These are phyloP conservation scores for Sugiyamaella japonica DNA, from an alignment of 1,139 yeast species.

Conservation along the genomic window DNA sequence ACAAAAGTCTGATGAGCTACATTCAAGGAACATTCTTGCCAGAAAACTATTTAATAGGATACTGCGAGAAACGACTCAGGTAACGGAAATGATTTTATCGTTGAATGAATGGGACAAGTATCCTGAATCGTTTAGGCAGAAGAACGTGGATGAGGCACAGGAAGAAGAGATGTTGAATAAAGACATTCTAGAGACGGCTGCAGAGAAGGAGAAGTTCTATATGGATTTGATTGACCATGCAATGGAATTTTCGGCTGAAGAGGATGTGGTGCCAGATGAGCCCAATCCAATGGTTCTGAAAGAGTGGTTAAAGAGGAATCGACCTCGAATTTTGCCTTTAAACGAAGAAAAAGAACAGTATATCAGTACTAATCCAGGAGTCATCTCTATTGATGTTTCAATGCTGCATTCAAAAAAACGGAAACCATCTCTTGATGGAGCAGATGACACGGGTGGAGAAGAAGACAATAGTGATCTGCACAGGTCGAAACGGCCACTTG, in stretches of 20 bases:
- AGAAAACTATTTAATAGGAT: slow-evolving; percentile 29
- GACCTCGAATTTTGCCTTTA: slow-evolving; percentile 26
- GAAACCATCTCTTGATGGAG: slow-evolving; percentile 1
- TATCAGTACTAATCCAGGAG: not conserved
- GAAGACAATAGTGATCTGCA: not conserved
- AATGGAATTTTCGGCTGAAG: slow-evolving; percentile 29
- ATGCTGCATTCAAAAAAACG: not conserved
- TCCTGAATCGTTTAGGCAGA: slow-evolving; percentile 5
- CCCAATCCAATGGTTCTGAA: slow-evolving; percentile 33
- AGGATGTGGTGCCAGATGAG: slow-evolving; percentile 25
- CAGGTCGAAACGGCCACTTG: slow-evolving; percentile 2
- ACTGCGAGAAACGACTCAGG: slow-evolving; percentile 30
- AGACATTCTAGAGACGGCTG: slow-evolving; percentile 23
- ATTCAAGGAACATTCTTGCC: slow-evolving; percentile 26
- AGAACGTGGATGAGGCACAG: not conserved
- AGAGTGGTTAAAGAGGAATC: slow-evolving; percentile 36
- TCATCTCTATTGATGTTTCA: not conserved
- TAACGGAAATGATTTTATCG: slow-evolving; percentile 30
- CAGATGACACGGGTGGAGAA: not conserved
- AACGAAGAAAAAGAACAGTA: not conserved
- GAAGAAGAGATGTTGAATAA: slow-evolving; percentile 2
- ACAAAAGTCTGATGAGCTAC: slow-evolving; percentile 31
- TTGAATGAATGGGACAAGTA: slow-evolving; percentile 26
- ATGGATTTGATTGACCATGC: slow-evolving; percentile 8
- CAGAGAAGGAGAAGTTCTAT: slow-evolving; percentile 24